Base-by-base conservation (phyloP, 1,139 yeast genomes). In the Suhomyces bokatorum region DNA sequence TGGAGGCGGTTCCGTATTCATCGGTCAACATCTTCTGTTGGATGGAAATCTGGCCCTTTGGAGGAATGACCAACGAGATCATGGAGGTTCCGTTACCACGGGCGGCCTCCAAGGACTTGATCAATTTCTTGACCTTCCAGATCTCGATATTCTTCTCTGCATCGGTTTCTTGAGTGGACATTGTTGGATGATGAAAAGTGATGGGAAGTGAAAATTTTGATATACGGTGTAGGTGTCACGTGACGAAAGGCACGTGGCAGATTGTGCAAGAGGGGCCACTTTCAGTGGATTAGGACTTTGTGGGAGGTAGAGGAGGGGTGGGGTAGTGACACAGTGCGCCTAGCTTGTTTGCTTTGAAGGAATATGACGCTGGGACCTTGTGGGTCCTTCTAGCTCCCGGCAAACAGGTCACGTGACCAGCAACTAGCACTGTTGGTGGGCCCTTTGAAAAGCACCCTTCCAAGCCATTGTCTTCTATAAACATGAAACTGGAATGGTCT, bases 41-140 rank as follows among this genome's bases (percentile, higher is more conserved):
- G 60, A 89, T 80, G 13, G 98, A 79, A 60, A 93, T 86, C 70
- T 93, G 99, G 47, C 95, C 95, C 64, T 81, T 86, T 57, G 99
- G 99, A 37, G 99, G 95, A 53, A 93, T 88, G 59, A 93, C 87
- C 66, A 93, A 77, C 28, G 98, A 90, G 63, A 93, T 93, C 98
- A 93, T 93, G 30, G 99, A 93, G 40, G 99, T 93, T 69, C 99
- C 99, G 64, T 93, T 93, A 68, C 99, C 98, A 69, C 97, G 81
- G 47, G 98, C 98, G 61, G 73, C 73, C 65, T 91, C 95, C 60
- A 93, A 78, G 51, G 88, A 82, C 69, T 85, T 86, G 75, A 85
- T 82, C 78, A 86, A 75, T 73, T 93, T 93, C 77, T 91, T 91
- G 78, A 93, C 85, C 83, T 93, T 93, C 99, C 99, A 93, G 75